Percentiles rank a stretch among this genome's conserved stretches.
Evolutionary conservation across 345 rosid genomes (phyloP).

Genomic region (Salix purpurea): DNA sequence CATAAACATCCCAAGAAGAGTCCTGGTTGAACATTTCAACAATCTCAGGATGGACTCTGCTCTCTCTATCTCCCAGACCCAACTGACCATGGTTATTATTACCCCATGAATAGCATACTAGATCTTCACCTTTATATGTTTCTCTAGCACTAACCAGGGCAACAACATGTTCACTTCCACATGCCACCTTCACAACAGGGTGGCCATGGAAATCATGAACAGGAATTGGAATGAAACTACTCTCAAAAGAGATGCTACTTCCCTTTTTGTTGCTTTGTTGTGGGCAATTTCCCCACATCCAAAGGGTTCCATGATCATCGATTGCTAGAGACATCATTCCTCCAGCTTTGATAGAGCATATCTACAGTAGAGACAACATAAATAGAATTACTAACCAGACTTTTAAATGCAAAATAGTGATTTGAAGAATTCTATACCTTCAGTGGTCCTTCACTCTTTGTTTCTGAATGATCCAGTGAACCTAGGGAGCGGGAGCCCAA

Average conservation of each 20-base stretch:
- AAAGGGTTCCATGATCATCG: constrained; percentile 63
- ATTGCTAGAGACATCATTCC: constrained; percentile 89
- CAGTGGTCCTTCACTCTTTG: constrained; percentile 27
- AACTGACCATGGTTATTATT: constrained; percentile 69
- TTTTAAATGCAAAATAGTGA: not conserved
- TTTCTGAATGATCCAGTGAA: constrained; percentile 32
- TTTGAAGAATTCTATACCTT: constrained; percentile 39
- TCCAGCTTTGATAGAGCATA: constrained; percentile 70
- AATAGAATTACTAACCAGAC: not conserved
- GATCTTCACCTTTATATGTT: constrained; percentile 37
- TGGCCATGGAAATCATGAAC: constrained; percentile 59
- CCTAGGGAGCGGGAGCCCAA: constrained; percentile 28
- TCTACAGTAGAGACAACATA: constrained; percentile 29
- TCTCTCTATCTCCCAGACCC: constrained; percentile 69
- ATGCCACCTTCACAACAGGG: constrained; percentile 81
- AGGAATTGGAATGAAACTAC: constrained; percentile 54
- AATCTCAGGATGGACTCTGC: constrained; percentile 53
- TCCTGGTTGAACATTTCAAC: constrained; percentile 49
- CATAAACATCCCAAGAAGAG: constrained; percentile 53
- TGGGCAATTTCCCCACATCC: constrained; percentile 95
- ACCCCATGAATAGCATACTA: constrained; percentile 81
- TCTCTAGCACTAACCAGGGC: constrained; percentile 64
- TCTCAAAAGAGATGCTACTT: constrained; percentile 40
- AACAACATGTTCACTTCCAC: constrained; percentile 81
- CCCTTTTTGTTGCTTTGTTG: constrained; percentile 31